Evolutionary conservation across 129 eudicot genomes (phyloP), one percentile per base, ranked within the genome.

Genomic region (Tanacetum coccineum): DNA sequence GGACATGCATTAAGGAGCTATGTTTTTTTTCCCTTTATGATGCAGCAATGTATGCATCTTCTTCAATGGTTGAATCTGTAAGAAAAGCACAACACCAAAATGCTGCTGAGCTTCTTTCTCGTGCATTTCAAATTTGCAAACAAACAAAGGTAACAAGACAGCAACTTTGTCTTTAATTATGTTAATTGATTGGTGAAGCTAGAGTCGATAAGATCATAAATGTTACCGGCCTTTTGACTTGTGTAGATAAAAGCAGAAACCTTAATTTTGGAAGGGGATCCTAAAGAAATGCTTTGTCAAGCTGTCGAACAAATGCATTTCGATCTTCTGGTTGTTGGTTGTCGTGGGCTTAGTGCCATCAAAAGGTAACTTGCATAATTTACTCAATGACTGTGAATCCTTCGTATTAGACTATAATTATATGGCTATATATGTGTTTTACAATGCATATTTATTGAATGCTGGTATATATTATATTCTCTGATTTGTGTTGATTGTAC

Each of bases 231-330:
- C n/a, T 47, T 8, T 32, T 40, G 28, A 15, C 0, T 4, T 39
- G 32, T 44, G 66, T 32, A 86, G 94, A 73, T 83, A 47, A 83
- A 81, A 59, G 86, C 89, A 7, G 87, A 86, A 78, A 80, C 94
- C 15, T 44, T 83, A 54, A 60, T 78, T 60, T 26, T 86, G 39
- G 84, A 81, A 61, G 93, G 93, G 18, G 79, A 80, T 68, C 86
- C 94, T 10, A 83, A 86, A 83, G 89, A 83, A 59, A 73, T 56
- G 76, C 73, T 86, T 36, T 86, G 89, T 71, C 66, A 77, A 19
- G 79, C 82, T 0, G 88, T 71, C 4, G 88, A 86, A 20, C 66
- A 86, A 54, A 74, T 67, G 82, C 82, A 80, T 59, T 66, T 72
- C 10, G 78, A 86, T 76, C 84, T 86, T 50, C 77, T 86, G 5